Evolutionary conservation across 257 asterid genomes (phyloP).

Genomic region (Marsdenia floribunda): DNA sequence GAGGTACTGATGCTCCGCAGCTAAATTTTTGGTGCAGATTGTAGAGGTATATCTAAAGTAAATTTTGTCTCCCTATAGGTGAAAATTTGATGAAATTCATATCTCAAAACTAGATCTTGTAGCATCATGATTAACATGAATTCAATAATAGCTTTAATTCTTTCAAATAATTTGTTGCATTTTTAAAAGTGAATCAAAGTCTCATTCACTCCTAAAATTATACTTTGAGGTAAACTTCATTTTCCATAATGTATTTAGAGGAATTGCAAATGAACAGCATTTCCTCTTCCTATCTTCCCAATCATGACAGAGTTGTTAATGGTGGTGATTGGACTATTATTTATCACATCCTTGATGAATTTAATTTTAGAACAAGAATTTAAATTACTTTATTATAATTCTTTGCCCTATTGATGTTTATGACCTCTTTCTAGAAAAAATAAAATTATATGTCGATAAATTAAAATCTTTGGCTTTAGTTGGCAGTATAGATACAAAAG

Average conservation of each 20-base stretch:
- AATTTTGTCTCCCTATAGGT: too few species aligned
- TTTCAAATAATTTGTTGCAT: neutral
- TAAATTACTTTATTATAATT: neutral
- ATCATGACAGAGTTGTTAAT: neutral
- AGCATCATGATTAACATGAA: too few species aligned
- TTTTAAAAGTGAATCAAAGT: neutral
- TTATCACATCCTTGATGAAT: too few species aligned
- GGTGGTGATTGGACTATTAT: neutral
- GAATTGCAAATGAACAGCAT: neutral
- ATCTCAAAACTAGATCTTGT: too few species aligned
- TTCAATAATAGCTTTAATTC: neutral
- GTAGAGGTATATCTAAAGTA: too few species aligned
- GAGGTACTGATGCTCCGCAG: too few species aligned
- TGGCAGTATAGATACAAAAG: conserved; percentile 51
- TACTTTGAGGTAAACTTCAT: neutral
- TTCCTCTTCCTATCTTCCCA: neutral
- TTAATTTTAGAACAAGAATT: neutral
- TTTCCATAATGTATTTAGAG: neutral
- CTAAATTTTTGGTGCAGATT: too few species aligned
- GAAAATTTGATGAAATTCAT: too few species aligned
- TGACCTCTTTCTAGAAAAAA: neutral
- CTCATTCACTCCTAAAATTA: neutral
- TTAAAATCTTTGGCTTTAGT: conserved; percentile 25
- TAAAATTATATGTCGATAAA: neutral
- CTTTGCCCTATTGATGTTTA: neutral